Conservation (phyloP, 495 filamentous ascomycete genomes). For the Viridothelium virens region DNA sequence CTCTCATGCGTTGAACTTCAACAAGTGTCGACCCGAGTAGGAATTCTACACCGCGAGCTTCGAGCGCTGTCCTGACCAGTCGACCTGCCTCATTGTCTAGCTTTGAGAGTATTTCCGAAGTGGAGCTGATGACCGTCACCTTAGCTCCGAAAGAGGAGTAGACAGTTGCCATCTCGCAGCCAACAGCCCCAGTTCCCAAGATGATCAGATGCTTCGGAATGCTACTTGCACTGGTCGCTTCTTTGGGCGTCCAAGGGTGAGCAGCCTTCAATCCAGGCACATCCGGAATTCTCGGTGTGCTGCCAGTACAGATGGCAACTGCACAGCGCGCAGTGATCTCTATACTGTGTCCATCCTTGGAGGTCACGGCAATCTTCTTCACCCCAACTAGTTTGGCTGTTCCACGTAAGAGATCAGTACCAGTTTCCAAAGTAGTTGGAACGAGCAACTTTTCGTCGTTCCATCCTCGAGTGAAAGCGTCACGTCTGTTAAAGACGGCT, state of each 20-base stretch:
- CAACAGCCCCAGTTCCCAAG: slow-evolving; percentile 24
- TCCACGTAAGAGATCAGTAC: slow-evolving; percentile 12
- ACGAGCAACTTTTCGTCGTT: slow-evolving; percentile 19
- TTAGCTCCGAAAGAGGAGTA: slow-evolving; percentile 23
- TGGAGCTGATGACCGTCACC: slow-evolving; percentile 22
- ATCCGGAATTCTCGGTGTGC: slow-evolving; percentile 17
- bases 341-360: slow-evolving; percentile 6
- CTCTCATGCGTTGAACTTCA: slow-evolving; percentile 12
- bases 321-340: slow-evolving; percentile 20
- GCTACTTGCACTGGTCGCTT: slow-evolving; percentile 19
- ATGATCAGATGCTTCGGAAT: slow-evolving; percentile 25
- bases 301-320: slow-evolving; percentile 20
- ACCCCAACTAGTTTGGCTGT: slow-evolving; percentile 9
- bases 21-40: neutral
- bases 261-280: slow-evolving; percentile 16
- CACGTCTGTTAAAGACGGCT: slow-evolving; percentile 24
- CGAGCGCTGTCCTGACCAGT: slow-evolving; percentile 20
- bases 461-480: slow-evolving; percentile 17
- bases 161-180: slow-evolving; percentile 26
- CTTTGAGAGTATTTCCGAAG: slow-evolving; percentile 23
- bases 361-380: slow-evolving; percentile 15
- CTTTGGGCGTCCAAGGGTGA: slow-evolving; percentile 21
- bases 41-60: slow-evolving; percentile 5
- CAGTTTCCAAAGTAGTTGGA: neutral
- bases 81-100: slow-evolving; percentile 22